phyloP scores from a whole-genome alignment of 495 filamentous ascomycete species.

The Parachaetomium inaequale region DNA sequence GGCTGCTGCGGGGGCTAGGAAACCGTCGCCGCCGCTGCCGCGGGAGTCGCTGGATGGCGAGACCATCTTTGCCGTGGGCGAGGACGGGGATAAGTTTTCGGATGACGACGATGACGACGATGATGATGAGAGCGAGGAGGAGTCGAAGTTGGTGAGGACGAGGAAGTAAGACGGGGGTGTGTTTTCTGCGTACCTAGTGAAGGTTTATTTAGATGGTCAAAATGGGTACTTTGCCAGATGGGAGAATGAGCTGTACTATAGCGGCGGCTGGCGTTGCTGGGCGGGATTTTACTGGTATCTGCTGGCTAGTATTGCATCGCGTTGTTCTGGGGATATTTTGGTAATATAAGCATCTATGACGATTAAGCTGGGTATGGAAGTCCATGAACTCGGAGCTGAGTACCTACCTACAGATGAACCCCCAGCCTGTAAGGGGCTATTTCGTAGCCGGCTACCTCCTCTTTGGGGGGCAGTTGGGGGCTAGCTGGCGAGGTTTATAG shows the following conservation, averaged over 20 bases:
- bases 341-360: neutral
- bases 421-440: no score
- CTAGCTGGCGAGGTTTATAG: no score
- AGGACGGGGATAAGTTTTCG: constrained; percentile 65
- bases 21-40: constrained; percentile 34
- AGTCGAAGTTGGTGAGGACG: constrained; percentile 55
- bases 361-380: no score
- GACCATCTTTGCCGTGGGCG: constrained; percentile 91
- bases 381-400: no score
- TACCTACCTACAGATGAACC: no score
- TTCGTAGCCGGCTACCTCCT: no score
- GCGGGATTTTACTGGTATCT: neutral
- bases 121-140: constrained; percentile 54
- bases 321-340: neutral
- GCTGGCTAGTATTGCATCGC: constrained; percentile 3
- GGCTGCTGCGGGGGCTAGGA: constrained; percentile 19
- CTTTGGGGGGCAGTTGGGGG: no score
- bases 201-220: neutral
- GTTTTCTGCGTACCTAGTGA: neutral
- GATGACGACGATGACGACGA: constrained; percentile 33
- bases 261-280: constrained; percentile 7
- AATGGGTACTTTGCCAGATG: neutral
- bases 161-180: constrained; percentile 27
- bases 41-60: constrained; percentile 83
- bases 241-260: neutral